Base-by-base conservation (phyloP, 345 rosid species). In the Euphorbia peplus region DNA sequence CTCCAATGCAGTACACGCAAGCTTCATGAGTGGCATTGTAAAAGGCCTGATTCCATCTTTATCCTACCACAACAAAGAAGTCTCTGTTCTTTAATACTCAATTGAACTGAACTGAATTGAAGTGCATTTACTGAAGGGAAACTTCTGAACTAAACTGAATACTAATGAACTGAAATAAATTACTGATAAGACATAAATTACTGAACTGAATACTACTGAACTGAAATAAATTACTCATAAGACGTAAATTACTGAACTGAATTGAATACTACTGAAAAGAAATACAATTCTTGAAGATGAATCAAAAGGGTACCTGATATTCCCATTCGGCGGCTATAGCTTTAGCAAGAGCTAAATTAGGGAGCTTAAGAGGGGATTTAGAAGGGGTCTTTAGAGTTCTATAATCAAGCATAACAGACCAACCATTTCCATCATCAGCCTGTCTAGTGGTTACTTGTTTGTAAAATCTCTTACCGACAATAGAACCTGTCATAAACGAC, bases 281-380 rank as follows among this genome's bases (percentile, higher is more conserved):
- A 50, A n/a, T 18, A 18, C 22, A 50, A 18, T 11, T 54, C 26
- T 54, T 24, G n/a, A 54, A 25, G 14, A 22, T 37, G 35, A n/a
- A 9, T 54, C 18, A 22, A 15, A 62, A 61, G 9, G 57, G 14
- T 42, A 95, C 98, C 98, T 95, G 98, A 79, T 86, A 95, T 24
- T 95, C 95, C 98, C 97, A 91, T 73, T 95, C 99, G 58, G 85
- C 95, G 29, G 92, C 98, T 68, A 95, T 79, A 69, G 98, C 98
- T 67, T 88, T 91, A 19, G 99, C 97, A 15, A 91, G 89, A 16
- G 83, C 87, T 76, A 85, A 74, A 80, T 87, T 86, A 0, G 86
- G 98, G 62, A 91, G 74, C 81, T 91, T 90, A 48, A 95, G 89
- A 59, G 91, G 82, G 74, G 89, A 79, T 73, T 91, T 95, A 2